Conservation (phyloP, 495 filamentous ascomycete genomes). For the Xylaria curta region DNA sequence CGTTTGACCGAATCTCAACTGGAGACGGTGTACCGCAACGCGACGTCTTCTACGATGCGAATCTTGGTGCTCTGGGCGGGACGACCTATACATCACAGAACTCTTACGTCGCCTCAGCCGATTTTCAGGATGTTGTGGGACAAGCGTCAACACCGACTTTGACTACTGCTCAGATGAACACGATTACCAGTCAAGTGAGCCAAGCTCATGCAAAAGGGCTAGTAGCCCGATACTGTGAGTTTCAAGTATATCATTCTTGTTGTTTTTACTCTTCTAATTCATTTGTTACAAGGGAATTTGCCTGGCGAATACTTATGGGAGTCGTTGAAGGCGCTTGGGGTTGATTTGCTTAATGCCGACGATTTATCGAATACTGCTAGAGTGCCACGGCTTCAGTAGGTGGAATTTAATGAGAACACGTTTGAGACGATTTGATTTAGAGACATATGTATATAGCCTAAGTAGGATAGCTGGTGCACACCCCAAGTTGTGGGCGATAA, state of each 20-base stretch:
- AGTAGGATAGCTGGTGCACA: too few relatives aligned
- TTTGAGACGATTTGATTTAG: neutral
- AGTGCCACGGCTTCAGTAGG: slow-evolving; percentile 32
- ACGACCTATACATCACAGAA: slow-evolving; percentile 46
- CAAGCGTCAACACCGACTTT: slow-evolving; percentile 36
- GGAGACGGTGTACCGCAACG: slow-evolving; percentile 52
- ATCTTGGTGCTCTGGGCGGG: slow-evolving; percentile 46
- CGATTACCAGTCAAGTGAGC: slow-evolving; percentile 63
- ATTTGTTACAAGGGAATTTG: slow-evolving; percentile 39
- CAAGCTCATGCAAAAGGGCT: slow-evolving; percentile 69
- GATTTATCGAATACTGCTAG: slow-evolving; percentile 57
- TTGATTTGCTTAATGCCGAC: slow-evolving; percentile 73
- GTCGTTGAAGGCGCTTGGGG: slow-evolving; percentile 66
- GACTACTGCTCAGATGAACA: slow-evolving; percentile 56
- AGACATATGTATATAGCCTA: too few relatives aligned
- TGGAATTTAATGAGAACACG: neutral
- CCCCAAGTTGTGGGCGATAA: too few relatives aligned
- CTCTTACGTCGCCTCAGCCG: slow-evolving; percentile 57
- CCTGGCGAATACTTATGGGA: slow-evolving; percentile 75
- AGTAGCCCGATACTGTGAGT: slow-evolving; percentile 74
- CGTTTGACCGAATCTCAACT: slow-evolving; percentile 58
- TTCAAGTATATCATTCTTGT: slow-evolving; percentile 41
- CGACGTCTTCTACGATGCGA: slow-evolving; percentile 69
- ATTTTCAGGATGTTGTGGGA: slow-evolving; percentile 48
- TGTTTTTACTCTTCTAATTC: neutral